Conservation (phyloP, 2,329 filamentous ascomycete genomes). For the Sporothrix variecibatus region DNA sequence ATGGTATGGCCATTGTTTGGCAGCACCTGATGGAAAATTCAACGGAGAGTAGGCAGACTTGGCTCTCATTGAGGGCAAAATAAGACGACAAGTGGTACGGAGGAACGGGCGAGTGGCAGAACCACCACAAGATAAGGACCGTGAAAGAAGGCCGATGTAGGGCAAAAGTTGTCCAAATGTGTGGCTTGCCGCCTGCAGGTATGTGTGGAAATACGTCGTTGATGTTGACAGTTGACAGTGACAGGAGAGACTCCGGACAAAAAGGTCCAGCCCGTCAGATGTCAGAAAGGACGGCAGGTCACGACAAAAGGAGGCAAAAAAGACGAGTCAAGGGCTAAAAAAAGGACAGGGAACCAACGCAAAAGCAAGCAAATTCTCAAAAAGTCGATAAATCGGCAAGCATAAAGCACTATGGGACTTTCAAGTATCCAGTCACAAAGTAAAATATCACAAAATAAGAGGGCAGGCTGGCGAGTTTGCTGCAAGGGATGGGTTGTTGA, state of each 20-base stretch:
- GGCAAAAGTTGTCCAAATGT: background rate
- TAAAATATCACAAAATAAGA: background rate
- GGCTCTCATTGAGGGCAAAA: background rate
- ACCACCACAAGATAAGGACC: background rate
- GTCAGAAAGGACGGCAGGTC: background rate
- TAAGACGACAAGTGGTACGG: background rate
- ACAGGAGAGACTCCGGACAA: background rate
- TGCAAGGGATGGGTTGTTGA: constrained; percentile 11
- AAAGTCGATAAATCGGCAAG: background rate
- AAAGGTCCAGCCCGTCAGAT: background rate
- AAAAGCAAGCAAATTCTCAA: background rate
- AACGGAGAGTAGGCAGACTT: background rate
- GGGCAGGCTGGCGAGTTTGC: background rate
- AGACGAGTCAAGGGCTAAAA: background rate
- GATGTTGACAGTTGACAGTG: background rate
- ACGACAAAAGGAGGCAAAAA: background rate
- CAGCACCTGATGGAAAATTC: background rate
- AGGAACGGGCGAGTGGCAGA: background rate
- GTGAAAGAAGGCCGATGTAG: background rate
- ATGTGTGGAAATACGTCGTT: background rate
- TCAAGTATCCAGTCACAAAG: background rate
- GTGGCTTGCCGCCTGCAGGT: background rate
- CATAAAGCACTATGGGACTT: background rate
- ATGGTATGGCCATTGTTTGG: background rate
- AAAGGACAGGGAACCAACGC: background rate